Evolutionary conservation across 495 filamentous ascomycete species (phyloP), one percentile per base, ranked within the genome.

Genomic region (Gamarada debralockiae): DNA sequence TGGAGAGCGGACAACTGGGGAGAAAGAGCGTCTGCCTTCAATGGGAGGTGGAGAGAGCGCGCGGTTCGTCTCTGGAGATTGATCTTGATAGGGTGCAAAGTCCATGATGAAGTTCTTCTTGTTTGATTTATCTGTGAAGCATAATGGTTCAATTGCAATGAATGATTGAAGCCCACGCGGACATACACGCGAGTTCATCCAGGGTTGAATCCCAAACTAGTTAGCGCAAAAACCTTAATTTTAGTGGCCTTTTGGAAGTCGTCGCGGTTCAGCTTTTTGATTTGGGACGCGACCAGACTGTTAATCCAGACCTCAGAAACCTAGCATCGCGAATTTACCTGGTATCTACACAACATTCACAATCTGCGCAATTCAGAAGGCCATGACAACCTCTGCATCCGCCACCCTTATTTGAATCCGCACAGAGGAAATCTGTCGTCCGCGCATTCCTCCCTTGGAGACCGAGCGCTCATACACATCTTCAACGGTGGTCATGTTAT

Each of bases 51-150:
- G 89, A 14, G 85, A 92, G 68, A 85, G 79, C 39, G 82, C 81
- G 58, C 87, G 80, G 62, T 79, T 78, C 60, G 80, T 74, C 74
- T 92, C 89, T 20, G 90, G 90, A 12, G 86, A 84, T 52, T 84
- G 84, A 70, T 90, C 81, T 76, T 97, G 92, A 71, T 97, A 97
- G 25, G 92, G 92, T 23, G 92, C 92, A 70, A 97, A 97, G 70
- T 96, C 89, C 88, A 95, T 95, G 33, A 45, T 64, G 52, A 22
- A 18, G 2, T 53, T 38, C 45, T 33, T 20, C 21, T 34, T 45
- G 21, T 29, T 34, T 36, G 38, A 27, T 18, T 25, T 44, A 22
- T 43, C 27, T 23, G 3, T 37, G 41, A 25, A 21, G 22, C 20
- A 25, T 2, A 27, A 27, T 18, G 14, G 40, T 43, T 12, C 23